Base-by-base conservation (phyloP, 306 rosid genomes). In the Clitoria ternatea region DNA sequence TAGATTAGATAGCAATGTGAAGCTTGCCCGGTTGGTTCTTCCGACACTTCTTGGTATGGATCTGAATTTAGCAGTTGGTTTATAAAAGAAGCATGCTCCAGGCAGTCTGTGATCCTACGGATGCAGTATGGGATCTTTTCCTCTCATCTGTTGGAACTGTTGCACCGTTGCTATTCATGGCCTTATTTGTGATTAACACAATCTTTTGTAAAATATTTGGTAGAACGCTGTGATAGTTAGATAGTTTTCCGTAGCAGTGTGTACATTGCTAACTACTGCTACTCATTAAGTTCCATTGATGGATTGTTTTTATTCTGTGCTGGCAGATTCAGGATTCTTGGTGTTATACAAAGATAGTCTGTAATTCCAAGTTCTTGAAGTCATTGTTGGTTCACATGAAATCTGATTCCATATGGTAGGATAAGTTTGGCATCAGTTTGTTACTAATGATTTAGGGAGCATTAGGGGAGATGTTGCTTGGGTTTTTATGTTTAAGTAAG, bases 191-290 rank as follows among this genome's bases (percentile, higher is more conserved):
- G 22, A 66, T 70, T 70, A 79, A 66, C 84, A 65, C 74, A 23
- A 59, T 32, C 15, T 57, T 64, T 48, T 91, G 96, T 91, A 91
- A 73, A 81, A 81, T 91, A 83, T 80, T 61, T 81, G 79, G 82
- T 83, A 85, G 88, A 78, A 76, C 78, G 80, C 78, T 71, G 69
- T 66, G 80, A 82, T 78, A 69, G 73, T 69, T 84, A 82, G 87
- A 64, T 79, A 53, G 81, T 77, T 68, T 55, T 62, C 32, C 73
- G 78, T 77, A 82, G 92, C 83, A 79, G 39, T 88, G 39, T 88
- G 96, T 83, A 85, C 89, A 91, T 59, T 80, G 85, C 97, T 81
- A 83, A 88, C 87, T 77, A 32, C 72, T 77, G 76, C 86, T 77
- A 35, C 89, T 61, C 80, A 44, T 74, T 70, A 65, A 69, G 79